Base-by-base conservation (phyloP, 805 yeast genomes). In the Blastobotrys peoriensis region DNA sequence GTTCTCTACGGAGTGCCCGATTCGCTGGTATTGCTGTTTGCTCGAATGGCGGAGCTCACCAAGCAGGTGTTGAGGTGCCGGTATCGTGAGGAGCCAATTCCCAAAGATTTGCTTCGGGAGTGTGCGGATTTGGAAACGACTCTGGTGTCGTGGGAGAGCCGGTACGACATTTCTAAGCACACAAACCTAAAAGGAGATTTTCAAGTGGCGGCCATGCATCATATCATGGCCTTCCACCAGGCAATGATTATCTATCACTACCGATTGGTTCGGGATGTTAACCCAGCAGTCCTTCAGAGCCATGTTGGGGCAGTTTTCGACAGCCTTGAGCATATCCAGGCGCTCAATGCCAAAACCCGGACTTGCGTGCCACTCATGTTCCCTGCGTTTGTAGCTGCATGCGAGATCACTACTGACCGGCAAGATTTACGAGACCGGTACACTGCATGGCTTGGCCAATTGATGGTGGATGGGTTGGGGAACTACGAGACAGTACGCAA, bases 381-480 rank as follows among this genome's bases (percentile, higher is more conserved):
- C 93, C 91, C 84, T 57, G 94, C 93, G 0, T 87, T 87, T 53
- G 81, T 87, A 36, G 88, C 91, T 1, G 95, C 94, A 0, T 82
- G 93, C 56, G 87, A 84, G 49, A 82, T 88, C 8, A 73, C 76
- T 47, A 8, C 30, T 16, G 76, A 46, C 5, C 45, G 81, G 4
- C 54, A 62, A 1, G 69, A 68, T 28, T 62, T 81, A 30, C 91
- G 84, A 51, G 64, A 71, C 47, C 81, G 86, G 35, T 86, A 77
- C 64, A 80, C 78, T 56, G 68, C 71, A 46, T 86, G 95, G 94
- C 46, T 63, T 44, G 50, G 68, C 3, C 57, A 58, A n/a, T 56
- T 73, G 46, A 73, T 79, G 3, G 64, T 63, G 36, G 70, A 73
- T 10, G 84, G 85, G 10, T 70, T 79, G 50, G 94, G 95, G 0